Conservation (phyloP, 257 asterid genomes). For the Anisodus acutangulus region DNA sequence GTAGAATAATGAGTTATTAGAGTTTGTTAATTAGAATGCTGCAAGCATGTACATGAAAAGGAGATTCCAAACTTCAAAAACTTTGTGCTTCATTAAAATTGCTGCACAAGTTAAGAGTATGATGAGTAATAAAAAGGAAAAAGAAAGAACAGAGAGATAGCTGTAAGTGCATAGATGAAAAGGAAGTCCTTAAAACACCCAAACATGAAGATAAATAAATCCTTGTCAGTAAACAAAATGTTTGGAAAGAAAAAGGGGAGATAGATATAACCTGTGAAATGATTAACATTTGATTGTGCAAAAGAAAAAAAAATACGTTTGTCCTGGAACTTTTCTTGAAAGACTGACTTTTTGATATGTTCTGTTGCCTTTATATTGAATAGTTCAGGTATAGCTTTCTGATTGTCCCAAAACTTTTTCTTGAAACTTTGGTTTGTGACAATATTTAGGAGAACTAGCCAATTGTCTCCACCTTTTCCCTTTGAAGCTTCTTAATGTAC, state of each 20-base stretch:
- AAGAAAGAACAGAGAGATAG: neutral
- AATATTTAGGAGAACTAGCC: neutral
- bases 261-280: neutral
- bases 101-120: constrained; percentile 1
- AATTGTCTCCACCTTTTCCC: neutral
- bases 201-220: neutral
- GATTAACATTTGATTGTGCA: constrained; percentile 14
- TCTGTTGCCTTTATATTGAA: neutral
- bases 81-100: neutral
- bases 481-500: constrained; percentile 26
- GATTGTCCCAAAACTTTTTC: neutral
- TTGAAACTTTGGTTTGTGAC: neutral
- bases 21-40: neutral
- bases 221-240: neutral
- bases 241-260: neutral
- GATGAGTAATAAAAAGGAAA: neutral
- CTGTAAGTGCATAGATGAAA: constrained; percentile 1
- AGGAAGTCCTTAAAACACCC: neutral
- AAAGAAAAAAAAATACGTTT: neutral
- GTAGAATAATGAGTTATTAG: neutral
- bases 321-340: neutral
- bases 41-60: neutral
- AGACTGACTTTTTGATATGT: constrained; percentile 13
- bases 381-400: neutral
- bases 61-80: neutral